Evolutionary conservation across 2,329 filamentous ascomycete genomes (phyloP).

Genomic region (Xylaria sp.): DNA sequence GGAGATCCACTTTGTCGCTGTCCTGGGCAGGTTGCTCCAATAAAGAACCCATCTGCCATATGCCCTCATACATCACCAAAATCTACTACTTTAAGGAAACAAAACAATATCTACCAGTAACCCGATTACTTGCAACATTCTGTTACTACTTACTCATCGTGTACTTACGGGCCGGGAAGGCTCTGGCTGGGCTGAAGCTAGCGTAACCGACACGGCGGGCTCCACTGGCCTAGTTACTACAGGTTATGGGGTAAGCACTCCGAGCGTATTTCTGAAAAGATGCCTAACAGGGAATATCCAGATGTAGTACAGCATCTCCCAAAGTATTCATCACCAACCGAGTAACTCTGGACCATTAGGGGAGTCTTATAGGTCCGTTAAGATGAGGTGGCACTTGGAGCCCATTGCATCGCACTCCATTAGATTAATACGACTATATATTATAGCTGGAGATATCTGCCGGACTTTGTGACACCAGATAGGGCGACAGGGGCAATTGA

Average conservation of each 20-base stretch:
- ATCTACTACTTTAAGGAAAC: too few relatives aligned
- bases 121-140: neutral
- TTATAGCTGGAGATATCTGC: neutral
- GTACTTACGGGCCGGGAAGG: neutral
- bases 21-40: too few relatives aligned
- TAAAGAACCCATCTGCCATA: too few relatives aligned
- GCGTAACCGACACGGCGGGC: neutral
- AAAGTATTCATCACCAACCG: neutral
- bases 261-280: too few relatives aligned
- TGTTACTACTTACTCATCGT: neutral
- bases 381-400: neutral
- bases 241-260: neutral
- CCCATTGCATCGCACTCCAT: neutral
- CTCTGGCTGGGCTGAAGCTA: neutral
- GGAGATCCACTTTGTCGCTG: neutral
- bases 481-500: constrained; percentile 3
- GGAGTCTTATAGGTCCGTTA: neutral
- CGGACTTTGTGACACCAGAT: neutral
- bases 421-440: neutral
- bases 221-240: neutral
- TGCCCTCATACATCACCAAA: too few relatives aligned
- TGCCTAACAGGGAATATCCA: too few relatives aligned
- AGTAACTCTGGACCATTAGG: neutral
- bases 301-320: too few relatives aligned
- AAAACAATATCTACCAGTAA: too few relatives aligned